Evolutionary conservation across 108 stramenopile genomes (phyloP).

Genomic region (Cyclotella choctawhatcheeana): DNA sequence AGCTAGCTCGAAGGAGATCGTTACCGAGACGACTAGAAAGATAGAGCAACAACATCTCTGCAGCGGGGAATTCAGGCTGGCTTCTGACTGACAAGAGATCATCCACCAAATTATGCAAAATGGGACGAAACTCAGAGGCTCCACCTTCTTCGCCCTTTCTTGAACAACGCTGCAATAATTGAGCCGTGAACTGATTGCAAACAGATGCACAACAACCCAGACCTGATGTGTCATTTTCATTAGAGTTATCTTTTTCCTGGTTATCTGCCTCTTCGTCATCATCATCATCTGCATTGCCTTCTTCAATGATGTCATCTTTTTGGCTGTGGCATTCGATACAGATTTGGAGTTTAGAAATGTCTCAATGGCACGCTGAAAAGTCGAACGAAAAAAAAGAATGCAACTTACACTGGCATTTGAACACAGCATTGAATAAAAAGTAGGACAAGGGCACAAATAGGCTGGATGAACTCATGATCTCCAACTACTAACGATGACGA

Average conservation of each 20-base stretch:
- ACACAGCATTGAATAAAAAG: slow-evolving; percentile 87
- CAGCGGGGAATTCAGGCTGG: slow-evolving; percentile 90
- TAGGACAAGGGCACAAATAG: slow-evolving; percentile 77
- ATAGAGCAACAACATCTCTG: slow-evolving; percentile 84
- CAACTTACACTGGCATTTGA: slow-evolving; percentile 43
- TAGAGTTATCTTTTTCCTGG: slow-evolving; percentile 24
- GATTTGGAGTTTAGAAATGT: neutral
- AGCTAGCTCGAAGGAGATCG: slow-evolving; percentile 68
- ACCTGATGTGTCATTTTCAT: slow-evolving; percentile 57
- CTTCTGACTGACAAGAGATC: slow-evolving; percentile 81
- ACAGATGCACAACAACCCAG: slow-evolving; percentile 60
- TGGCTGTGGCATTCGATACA: neutral
- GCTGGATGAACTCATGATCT: slow-evolving; percentile 77
- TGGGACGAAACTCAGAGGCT: slow-evolving; percentile 87
- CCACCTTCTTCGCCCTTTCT: slow-evolving; percentile 88
- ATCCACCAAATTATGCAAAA: slow-evolving; percentile 87
- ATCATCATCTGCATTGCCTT: slow-evolving; percentile 25
- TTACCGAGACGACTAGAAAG: slow-evolving; percentile 58
- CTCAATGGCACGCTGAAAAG: neutral
- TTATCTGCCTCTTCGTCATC: slow-evolving; percentile 28
- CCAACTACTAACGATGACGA: slow-evolving; percentile 11
- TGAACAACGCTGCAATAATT: slow-evolving; percentile 72
- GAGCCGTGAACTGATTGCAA: slow-evolving; percentile 63
- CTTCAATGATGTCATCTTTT: slow-evolving; percentile 23
- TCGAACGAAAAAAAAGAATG: neutral